Conservation (phyloP, 306 rosid genomes). For the Astragalus glycyphyllos region DNA sequence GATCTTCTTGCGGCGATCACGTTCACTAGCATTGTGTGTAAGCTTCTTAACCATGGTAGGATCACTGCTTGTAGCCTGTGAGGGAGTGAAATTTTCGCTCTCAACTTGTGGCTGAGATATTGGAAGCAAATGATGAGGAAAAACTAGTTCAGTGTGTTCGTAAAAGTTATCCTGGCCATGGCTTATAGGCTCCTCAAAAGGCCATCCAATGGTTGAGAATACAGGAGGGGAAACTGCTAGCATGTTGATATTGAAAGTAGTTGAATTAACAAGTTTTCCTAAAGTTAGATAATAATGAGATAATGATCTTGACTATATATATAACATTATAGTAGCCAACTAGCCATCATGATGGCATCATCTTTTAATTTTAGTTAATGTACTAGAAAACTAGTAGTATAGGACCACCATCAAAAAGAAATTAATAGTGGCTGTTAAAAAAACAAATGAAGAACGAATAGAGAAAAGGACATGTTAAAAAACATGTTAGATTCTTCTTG, state of each 20-base stretch:
- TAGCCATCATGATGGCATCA: no score
- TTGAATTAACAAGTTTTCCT: slow-evolving; percentile 5
- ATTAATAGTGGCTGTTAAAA: no score
- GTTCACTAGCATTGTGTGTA: slow-evolving; percentile 85
- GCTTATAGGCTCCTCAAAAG: slow-evolving; percentile 44
- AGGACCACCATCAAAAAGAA: no score
- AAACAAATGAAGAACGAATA: no score
- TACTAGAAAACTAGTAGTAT: neutral
- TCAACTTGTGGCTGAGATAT: neutral
- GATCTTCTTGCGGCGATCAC: slow-evolving; percentile 85
- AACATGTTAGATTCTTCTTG: no score
- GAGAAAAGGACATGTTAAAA: no score
- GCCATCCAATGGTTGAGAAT: slow-evolving; percentile 45
- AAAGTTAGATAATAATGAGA: neutral
- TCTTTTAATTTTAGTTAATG: slow-evolving; percentile 14
- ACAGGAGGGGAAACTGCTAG: slow-evolving; percentile 45
- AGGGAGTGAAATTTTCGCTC: slow-evolving; percentile 19
- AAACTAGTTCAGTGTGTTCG: neutral
- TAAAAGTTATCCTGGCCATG: neutral
- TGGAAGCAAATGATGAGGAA: neutral
- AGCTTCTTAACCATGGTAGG: slow-evolving; percentile 59
- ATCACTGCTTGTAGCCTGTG: slow-evolving; percentile 9
- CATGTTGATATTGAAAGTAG: slow-evolving; percentile 14
- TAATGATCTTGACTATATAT: slow-evolving; percentile 8
- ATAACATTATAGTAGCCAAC: neutral